Percentiles rank a stretch among this genome's conserved stretches.
These are phyloP conservation scores for Oryza glumipatula DNA, from an alignment of 176 grass and related monocot genomes.

Conservation along the genomic window DNA sequence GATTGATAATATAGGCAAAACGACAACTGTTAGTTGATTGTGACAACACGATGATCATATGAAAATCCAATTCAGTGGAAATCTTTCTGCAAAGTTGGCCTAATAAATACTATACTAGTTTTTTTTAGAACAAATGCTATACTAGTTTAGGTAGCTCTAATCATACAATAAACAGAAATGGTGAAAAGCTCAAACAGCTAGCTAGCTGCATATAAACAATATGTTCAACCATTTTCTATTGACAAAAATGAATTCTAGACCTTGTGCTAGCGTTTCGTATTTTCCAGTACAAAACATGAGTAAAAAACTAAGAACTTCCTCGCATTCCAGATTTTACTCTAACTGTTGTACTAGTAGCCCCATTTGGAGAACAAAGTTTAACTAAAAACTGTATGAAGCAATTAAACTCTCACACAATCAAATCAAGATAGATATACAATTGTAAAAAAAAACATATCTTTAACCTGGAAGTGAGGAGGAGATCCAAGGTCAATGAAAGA, in stretches of 20 bases:
- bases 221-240: neutral
- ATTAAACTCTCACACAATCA: neutral
- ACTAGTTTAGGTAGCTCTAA: neutral
- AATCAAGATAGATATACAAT: neutral
- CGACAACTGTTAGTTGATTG: neutral
- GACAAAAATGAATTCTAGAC: neutral
- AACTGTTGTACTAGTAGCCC: neutral
- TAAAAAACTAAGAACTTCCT: too few relatives aligned
- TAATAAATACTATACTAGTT: neutral
- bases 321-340: too few relatives aligned
- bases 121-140: too few relatives aligned
- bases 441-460: neutral
- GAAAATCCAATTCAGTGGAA: neutral
- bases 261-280: neutral
- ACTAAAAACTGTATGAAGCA: neutral
- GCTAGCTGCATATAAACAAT: neutral
- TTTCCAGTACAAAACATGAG: too few relatives aligned
- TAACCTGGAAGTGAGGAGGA: neutral
- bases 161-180: neutral
- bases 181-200: neutral
- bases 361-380: neutral
- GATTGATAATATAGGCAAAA: neutral
- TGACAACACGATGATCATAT: neutral
- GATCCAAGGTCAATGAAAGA: neutral
- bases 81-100: neutral